Percentiles rank a stretch among this genome's conserved stretches.
These are phyloP conservation scores for Fusarium tupiense DNA, from an alignment of 2,329 filamentous ascomycete genomes.

Conservation along the genomic window DNA sequence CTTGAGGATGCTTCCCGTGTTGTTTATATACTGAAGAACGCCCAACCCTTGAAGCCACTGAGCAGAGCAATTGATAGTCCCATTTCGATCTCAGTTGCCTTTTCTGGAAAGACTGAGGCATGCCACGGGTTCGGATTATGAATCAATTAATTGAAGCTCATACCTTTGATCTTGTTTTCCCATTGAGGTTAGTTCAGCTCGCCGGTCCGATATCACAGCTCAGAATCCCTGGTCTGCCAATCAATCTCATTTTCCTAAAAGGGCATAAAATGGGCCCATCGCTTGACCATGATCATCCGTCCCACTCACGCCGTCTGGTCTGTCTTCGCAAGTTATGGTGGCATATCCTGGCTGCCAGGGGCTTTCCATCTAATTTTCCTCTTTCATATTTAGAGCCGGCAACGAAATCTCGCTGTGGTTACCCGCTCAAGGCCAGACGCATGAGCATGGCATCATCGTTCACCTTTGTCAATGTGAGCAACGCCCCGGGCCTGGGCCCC, in stretches of 20 bases:
- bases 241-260: slow-evolving; percentile 26
- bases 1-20: background rate
- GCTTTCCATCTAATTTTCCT: background rate
- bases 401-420: fast-evolving
- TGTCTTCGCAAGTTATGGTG: background rate
- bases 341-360: background rate
- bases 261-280: background rate
- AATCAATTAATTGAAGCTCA: background rate
- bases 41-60: too few species aligned
- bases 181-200: background rate
- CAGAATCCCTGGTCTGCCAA: background rate
- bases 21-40: background rate
- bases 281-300: background rate
- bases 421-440: fast-evolving
- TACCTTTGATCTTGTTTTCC: background rate
- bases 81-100: background rate
- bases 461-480: slow-evolving; percentile 13
- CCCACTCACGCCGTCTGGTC: background rate
- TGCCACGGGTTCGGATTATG: background rate
- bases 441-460: background rate
- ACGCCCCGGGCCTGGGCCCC: slow-evolving; percentile 2
- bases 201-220: background rate
- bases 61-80: too few species aligned
- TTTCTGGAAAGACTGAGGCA: background rate
- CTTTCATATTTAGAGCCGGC: background rate